A percentile compares a stretch with the other conserved stretches of the same genome.
Conservation (phyloP, 2,329 filamentous ascomycete genomes). For the Alternaria brassicicola region DNA sequence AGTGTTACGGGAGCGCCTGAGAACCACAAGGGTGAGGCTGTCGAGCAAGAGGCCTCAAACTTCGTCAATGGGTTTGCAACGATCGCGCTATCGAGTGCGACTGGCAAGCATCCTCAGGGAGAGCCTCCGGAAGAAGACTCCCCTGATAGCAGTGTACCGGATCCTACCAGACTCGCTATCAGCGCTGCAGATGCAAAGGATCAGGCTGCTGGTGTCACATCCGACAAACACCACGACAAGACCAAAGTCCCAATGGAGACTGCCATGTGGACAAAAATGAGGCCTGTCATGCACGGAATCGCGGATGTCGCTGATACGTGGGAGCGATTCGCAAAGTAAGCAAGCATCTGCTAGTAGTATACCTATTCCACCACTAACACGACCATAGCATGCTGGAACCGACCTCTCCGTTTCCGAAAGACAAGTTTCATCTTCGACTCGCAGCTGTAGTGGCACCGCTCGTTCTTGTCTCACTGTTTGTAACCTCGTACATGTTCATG, state of each 20-base stretch:
- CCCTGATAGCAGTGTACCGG: conserved; percentile 62
- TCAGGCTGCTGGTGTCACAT: conserved; percentile 58
- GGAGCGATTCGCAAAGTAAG: conserved; percentile 67
- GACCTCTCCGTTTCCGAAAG: conserved; percentile 55
- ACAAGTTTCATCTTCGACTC: conserved; percentile 53
- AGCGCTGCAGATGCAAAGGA: conserved; percentile 61
- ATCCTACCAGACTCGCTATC: conserved; percentile 63
- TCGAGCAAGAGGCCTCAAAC: conserved; percentile 82
- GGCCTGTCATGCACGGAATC: conserved; percentile 72
- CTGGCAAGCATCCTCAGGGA: conserved; percentile 75
- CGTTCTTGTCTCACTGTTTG: conserved; percentile 52
- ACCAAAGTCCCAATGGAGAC: conserved; percentile 79
- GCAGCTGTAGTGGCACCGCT: conserved; percentile 55
- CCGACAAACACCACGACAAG: conserved; percentile 67
- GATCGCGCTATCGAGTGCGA: conserved; percentile 75
- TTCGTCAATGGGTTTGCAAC: conserved; percentile 76
- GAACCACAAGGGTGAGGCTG: conserved; percentile 81
- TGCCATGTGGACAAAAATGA: conserved; percentile 77
- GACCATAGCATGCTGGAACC: conserved; percentile 52
- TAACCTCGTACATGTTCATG: conserved; percentile 58
- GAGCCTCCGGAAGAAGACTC: conserved; percentile 57
- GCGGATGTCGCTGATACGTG: conserved; percentile 66
- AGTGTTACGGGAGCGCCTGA: conserved; percentile 82
- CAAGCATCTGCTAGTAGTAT: not conserved
- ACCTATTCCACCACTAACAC: conserved; percentile 5